Conservation (phyloP, 352 stramenopile genomes). For the Phytophthora boehmeriae region DNA sequence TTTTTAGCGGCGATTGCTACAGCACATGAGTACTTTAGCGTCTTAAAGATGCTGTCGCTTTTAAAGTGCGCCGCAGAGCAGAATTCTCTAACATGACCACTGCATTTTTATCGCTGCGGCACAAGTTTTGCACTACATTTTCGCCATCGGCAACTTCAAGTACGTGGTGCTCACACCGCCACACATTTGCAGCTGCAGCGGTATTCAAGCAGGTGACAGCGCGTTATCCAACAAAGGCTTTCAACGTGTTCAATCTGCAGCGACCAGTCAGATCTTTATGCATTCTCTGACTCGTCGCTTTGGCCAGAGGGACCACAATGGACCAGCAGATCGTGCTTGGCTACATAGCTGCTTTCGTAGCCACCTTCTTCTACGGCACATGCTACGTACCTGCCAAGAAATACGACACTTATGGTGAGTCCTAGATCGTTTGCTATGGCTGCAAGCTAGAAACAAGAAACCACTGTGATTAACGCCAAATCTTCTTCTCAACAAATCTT, state of each 20-base stretch:
- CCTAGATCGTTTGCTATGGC: slow-evolving; percentile 16
- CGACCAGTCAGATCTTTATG: slow-evolving; percentile 1
- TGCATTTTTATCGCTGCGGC: no score
- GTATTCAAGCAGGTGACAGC: background rate
- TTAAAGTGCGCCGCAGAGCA: no score
- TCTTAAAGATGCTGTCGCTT: no score
- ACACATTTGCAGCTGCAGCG: no score
- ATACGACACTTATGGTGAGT: slow-evolving; percentile 84
- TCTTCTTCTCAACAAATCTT: background rate
- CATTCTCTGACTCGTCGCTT: background rate
- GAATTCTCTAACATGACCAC: no score
- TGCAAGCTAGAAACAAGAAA: background rate
- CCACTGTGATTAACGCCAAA: background rate
- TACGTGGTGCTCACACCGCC: no score
- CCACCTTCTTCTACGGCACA: slow-evolving; percentile 85
- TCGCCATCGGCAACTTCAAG: no score
- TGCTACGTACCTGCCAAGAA: slow-evolving; percentile 87
- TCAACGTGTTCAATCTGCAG: background rate
- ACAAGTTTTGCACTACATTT: no score
- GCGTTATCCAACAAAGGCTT: background rate
- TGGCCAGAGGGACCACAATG: slow-evolving; percentile 15
- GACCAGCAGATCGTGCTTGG: slow-evolving; percentile 48
- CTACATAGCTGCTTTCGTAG: slow-evolving; percentile 64
- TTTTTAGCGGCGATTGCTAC: no score
- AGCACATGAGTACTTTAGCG: no score